A percentile compares a stretch with the other conserved stretches of the same genome.
These are phyloP conservation scores for Magnolia kwangsiensis DNA, from an alignment of 164 flowering plant genomes.

Conservation along the genomic window DNA sequence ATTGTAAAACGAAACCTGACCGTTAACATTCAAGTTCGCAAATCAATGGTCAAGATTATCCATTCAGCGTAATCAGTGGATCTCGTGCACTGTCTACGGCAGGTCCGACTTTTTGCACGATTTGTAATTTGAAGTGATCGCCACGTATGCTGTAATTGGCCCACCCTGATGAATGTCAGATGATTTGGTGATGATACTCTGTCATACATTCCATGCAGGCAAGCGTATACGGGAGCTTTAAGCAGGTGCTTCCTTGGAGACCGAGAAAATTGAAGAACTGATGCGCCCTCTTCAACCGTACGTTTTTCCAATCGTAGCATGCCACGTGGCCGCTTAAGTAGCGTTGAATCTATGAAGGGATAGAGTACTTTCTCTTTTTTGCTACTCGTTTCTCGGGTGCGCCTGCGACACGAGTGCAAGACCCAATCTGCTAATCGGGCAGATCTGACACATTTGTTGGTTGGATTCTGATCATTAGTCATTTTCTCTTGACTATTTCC, in stretches of 20 bases:
- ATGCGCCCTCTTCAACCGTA: neutral
- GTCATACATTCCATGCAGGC: constrained; percentile 27
- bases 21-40: too few relatives aligned
- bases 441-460: neutral
- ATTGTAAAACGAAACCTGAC: too few relatives aligned
- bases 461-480: too few relatives aligned
- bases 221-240: constrained; percentile 46
- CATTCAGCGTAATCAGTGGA: too few relatives aligned
- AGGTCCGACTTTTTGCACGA: neutral
- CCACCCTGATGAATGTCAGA: too few relatives aligned
- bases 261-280: constrained; percentile 20
- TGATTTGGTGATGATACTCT: neutral
- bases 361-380: too few relatives aligned
- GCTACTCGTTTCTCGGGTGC: neutral
- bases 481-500: too few relatives aligned
- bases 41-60: too few relatives aligned
- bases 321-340: neutral
- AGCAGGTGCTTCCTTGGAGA: constrained; percentile 53
- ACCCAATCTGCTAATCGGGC: neutral
- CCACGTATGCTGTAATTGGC: neutral
- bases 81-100: neutral
- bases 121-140: neutral
- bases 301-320: neutral
- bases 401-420: neutral
- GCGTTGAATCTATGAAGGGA: too few relatives aligned